Base-by-base conservation (phyloP, 805 yeast species). In the Pichia scutulata region DNA sequence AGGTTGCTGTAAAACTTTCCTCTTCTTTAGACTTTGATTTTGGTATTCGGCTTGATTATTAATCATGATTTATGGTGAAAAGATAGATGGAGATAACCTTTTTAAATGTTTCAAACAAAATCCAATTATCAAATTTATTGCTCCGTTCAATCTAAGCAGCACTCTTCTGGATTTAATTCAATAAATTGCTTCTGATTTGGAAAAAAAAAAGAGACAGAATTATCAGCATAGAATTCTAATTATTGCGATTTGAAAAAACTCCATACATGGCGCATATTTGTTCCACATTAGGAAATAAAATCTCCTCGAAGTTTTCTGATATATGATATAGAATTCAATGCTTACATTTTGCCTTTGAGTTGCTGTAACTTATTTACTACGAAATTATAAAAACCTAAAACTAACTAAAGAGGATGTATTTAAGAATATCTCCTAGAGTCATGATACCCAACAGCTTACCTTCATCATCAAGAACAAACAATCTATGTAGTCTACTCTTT, bases 351-450 rank as follows among this genome's bases (percentile, higher is more conserved):
- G n/a, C n/a, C n/a, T n/a, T n/a, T n/a, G n/a, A n/a, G n/a, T 28
- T 8, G 12, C 12, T 28, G n/a, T 28, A 4, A 28, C 14, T 28
- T 28, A 28, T 13, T 28, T 6, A 28, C n/a, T 28, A 28, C 7
- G 14, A 28, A 10, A 28, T 28, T 16, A 33, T 33, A 33, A 18
- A 33, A 33, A 1, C 19, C 1, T 21, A 33, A 36, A 10, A 28
- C n/a, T 42, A 46, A 24, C 52, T 46, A 30, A 81, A 78, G 52
- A 90, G 73, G 44, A 92, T 78, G 64, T 92, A 93, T 64, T 80
- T 79, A 60, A 93, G 75, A 49, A 93, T 90, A 66, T 93, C 99
- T 64, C 96, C 86, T 60, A 93, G 72, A 0, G 98, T 87, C 52
- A 93, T 82, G 25, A 93, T 92, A 22, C 96, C 96, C 41, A 81